Conservation (phyloP, 2,329 filamentous ascomycete species). For the Paecilomyces sp. region DNA sequence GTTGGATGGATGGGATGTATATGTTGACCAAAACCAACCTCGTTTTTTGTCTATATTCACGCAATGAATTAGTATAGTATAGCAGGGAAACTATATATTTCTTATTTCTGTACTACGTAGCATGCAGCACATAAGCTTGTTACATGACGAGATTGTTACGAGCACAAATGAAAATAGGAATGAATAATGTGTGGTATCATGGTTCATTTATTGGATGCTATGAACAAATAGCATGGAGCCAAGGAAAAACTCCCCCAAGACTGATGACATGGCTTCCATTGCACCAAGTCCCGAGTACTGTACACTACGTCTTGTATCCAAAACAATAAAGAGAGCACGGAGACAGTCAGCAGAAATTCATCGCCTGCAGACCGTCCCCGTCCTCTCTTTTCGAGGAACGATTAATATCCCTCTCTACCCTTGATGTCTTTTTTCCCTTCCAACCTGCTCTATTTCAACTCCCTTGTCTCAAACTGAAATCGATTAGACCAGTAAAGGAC, state of each 20-base stretch:
- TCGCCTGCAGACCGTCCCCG: not conserved
- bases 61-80: not conserved
- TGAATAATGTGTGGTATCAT: not conserved
- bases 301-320: not conserved
- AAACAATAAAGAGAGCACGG: not conserved
- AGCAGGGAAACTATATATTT: not conserved
- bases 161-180: too few relatives aligned
- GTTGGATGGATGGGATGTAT: not conserved
- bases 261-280: not conserved
- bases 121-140: too few relatives aligned
- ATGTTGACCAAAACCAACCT: not conserved
- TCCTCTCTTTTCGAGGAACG: not conserved
- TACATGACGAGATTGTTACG: too few relatives aligned
- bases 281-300: not conserved
- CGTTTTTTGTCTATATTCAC: not conserved
- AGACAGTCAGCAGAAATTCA: not conserved
- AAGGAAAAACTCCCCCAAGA: not conserved
- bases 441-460: not conserved
- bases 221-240: not conserved
- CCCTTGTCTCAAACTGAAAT: not conserved
- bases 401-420: not conserved
- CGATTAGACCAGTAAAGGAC: not conserved
- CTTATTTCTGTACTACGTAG: not conserved
- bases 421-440: not conserved
- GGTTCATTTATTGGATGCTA: not conserved